Percentiles rank a stretch among this genome's conserved stretches.
Evolutionary conservation across 1,284 basidiomycete genomes (phyloP).

Genomic region (Ceratobasidium sp.): DNA sequence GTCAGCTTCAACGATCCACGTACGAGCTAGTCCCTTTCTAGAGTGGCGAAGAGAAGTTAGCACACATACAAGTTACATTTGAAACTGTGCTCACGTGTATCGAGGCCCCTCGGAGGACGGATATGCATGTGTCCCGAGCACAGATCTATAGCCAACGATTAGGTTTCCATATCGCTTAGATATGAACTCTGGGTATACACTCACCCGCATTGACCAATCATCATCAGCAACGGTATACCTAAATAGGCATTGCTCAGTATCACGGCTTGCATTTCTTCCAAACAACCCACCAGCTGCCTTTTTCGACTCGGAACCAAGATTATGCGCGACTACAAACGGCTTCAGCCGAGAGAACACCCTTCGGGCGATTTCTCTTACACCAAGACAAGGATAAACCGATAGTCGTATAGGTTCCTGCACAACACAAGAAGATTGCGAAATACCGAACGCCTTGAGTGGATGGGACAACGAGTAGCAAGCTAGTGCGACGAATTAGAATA

Average conservation of each 20-base stretch:
- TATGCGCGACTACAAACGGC: conserved; percentile 27
- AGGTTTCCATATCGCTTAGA: background rate
- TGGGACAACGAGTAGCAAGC: conserved; percentile 59
- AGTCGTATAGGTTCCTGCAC: conserved; percentile 70
- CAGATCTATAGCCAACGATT: conserved; percentile 6
- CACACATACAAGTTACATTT: background rate
- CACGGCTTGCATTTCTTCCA: background rate
- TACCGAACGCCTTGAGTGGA: conserved; percentile 62
- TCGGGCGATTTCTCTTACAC: too few species aligned
- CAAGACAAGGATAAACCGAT: conserved; percentile 73
- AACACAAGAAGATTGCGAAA: conserved; percentile 73
- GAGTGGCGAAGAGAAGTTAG: background rate
- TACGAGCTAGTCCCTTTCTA: conserved; percentile 32
- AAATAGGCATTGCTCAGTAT: background rate
- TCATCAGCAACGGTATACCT: conserved; percentile 25
- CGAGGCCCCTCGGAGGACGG: conserved; percentile 21
- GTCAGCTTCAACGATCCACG: background rate
- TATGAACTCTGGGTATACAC: background rate
- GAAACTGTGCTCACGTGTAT: conserved; percentile 6
- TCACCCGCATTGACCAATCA: conserved; percentile 35
- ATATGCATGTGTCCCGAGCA: conserved; percentile 29
- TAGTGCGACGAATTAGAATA: conserved; percentile 43
- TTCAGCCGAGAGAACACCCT: too few species aligned
- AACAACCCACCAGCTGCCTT: conserved; percentile 26
- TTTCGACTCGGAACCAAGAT: conserved; percentile 36